Conservation (phyloP, 164 flowering plant genomes). For the Liriodendron chinense region DNA sequence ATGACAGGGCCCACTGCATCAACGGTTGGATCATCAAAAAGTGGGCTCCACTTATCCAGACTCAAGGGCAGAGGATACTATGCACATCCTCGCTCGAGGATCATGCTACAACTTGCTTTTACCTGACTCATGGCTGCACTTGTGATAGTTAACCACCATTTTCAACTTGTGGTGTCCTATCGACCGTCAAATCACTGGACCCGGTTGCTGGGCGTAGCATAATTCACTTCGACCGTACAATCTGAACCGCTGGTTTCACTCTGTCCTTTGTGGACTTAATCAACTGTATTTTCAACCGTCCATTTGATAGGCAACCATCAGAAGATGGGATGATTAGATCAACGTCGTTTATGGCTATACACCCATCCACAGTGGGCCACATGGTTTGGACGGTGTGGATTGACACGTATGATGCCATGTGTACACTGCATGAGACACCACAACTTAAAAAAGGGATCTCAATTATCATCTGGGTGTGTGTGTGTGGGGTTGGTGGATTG, state of each 20-base stretch:
- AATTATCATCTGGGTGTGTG: neutral
- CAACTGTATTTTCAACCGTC: too few species aligned
- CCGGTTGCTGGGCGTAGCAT: neutral
- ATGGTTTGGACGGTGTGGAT: neutral
- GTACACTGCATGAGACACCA: neutral
- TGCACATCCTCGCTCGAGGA: neutral
- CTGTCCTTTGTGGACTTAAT: neutral
- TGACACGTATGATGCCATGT: neutral
- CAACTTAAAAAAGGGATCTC: neutral
- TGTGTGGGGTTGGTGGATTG: neutral
- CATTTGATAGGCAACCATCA: too few species aligned
- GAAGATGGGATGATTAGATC: too few species aligned
- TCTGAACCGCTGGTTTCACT: neutral
- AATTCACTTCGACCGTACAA: neutral
- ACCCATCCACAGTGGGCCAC: neutral
- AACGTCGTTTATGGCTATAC: too few species aligned
- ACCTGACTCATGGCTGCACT: too few species aligned
- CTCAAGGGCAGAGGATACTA: neutral
- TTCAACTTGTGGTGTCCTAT: neutral
- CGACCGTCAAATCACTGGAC: neutral
- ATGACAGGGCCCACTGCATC: too few species aligned
- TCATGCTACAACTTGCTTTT: neutral
- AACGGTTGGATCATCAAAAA: too few species aligned
- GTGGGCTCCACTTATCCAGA: too few species aligned
- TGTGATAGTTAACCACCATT: neutral